Conservation (phyloP, 345 rosid species). For the Sonneratia caseolaris region DNA sequence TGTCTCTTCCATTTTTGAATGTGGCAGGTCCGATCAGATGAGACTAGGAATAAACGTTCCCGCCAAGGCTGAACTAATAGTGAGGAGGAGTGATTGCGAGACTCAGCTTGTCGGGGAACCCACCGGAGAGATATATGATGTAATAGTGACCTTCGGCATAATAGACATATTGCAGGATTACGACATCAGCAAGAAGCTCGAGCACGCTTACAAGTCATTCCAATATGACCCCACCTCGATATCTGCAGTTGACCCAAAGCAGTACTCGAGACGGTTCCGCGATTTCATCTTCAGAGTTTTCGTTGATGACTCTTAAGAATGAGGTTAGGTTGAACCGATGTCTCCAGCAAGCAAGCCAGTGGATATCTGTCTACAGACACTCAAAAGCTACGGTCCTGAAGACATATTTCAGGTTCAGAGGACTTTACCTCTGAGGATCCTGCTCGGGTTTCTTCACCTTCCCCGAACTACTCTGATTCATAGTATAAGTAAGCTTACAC, state of each 20-base stretch:
- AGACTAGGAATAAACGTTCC: constrained; percentile 72
- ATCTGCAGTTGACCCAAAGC: constrained; percentile 97
- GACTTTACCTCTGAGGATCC: background rate
- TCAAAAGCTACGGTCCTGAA: background rate
- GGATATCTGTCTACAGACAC: constrained; percentile 18
- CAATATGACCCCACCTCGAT: constrained; percentile 91
- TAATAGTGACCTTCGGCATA: constrained; percentile 71
- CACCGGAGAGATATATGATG: constrained; percentile 67
- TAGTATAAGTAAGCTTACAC: constrained; percentile 1
- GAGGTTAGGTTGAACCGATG: constrained; percentile 8
- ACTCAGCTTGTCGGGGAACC: constrained; percentile 78
- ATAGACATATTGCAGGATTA: constrained; percentile 97
- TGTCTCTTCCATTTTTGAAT: background rate
- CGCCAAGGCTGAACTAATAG: constrained; percentile 66
- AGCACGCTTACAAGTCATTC: constrained; percentile 96
- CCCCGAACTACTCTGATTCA: background rate
- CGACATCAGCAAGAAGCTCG: constrained; percentile 97
- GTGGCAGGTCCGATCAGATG: constrained; percentile 3
- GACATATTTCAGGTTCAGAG: background rate
- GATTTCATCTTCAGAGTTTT: constrained; percentile 79
- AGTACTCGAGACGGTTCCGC: constrained; percentile 79
- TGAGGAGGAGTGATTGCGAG: constrained; percentile 55
- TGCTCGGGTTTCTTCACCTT: background rate
- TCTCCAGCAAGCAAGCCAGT: constrained; percentile 10
- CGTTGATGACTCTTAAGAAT: constrained; percentile 43